phyloP scores from a whole-genome alignment of 768 basidiomycete species.

The Agaricus sinodeliciosus region DNA sequence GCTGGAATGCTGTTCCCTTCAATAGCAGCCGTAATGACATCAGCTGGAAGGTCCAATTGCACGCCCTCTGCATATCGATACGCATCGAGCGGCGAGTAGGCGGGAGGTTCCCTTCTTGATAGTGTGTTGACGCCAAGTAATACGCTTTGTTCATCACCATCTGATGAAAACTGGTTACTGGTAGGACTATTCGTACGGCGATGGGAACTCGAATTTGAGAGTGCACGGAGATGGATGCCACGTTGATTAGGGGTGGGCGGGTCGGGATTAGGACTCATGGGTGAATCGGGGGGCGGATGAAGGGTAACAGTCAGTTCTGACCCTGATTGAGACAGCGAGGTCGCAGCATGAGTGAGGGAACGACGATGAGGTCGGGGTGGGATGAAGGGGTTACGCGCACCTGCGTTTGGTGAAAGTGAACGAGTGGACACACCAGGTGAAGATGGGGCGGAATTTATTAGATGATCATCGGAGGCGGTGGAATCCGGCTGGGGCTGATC shows the following conservation, averaged over 20 bases:
- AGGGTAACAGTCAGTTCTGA: constrained; percentile 64
- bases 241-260: constrained; percentile 80
- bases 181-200: constrained; percentile 30
- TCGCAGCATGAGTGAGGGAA: constrained; percentile 64
- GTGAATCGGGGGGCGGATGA: constrained; percentile 77
- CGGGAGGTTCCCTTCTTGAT: constrained; percentile 67
- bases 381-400: constrained; percentile 81
- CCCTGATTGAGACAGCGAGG: constrained; percentile 54
- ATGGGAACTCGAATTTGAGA: constrained; percentile 53
- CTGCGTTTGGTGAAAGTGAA: constrained; percentile 64
- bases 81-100: constrained; percentile 87
- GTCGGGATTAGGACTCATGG: constrained; percentile 63
- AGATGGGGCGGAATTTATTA: constrained; percentile 18
- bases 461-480: constrained; percentile 11
- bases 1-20: constrained; percentile 66
- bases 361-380: constrained; percentile 59
- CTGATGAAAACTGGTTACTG: constrained; percentile 16
- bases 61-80: constrained; percentile 81
- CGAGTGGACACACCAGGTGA: constrained; percentile 43
- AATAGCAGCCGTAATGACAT: constrained; percentile 84
- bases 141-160: constrained; percentile 24
- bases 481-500: constrained; percentile 7
- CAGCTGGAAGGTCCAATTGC: constrained; percentile 89
- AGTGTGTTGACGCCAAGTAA: constrained; percentile 23
- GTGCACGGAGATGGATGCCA: constrained; percentile 52